These are phyloP conservation scores for Corchorus olitorius DNA, from an alignment of 345 rosid genomes.

Conservation along the genomic window DNA sequence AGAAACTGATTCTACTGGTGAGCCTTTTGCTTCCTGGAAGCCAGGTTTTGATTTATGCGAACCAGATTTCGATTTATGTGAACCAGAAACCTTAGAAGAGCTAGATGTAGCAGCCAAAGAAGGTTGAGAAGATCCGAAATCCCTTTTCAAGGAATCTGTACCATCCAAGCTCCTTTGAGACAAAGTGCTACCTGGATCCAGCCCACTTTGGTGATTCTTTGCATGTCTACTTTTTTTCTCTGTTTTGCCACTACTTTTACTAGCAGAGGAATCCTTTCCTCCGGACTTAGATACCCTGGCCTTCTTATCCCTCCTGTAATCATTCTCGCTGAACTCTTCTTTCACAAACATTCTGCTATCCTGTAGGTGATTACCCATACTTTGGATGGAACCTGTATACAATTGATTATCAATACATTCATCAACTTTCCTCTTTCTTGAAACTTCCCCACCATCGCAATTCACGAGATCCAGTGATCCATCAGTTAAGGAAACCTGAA, in stretches of 20 bases:
- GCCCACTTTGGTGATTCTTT: constrained; percentile 39
- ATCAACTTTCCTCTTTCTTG: constrained; percentile 63
- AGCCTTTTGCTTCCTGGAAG: constrained; percentile 69
- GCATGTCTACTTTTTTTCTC: constrained; percentile 56
- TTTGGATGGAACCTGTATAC: constrained; percentile 28
- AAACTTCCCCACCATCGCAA: constrained; percentile 38
- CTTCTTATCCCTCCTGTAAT: constrained; percentile 60
- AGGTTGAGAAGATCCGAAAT: constrained; percentile 49
- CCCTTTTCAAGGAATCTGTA: constrained; percentile 52
- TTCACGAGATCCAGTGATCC: constrained; percentile 49
- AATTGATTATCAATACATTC: constrained; percentile 42
- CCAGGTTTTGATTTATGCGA: constrained; percentile 61
- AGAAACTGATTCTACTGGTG: constrained; percentile 87
- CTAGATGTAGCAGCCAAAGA: constrained; percentile 81
- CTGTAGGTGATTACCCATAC: constrained; percentile 35
- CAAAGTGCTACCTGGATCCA: constrained; percentile 34
- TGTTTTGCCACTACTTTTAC: constrained; percentile 51
- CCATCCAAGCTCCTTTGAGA: constrained; percentile 50
- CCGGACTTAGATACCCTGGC: constrained; percentile 53
- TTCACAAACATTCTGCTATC: constrained; percentile 33
- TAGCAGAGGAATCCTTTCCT: constrained; percentile 58
- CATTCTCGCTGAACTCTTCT: constrained; percentile 59
- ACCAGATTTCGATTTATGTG: constrained; percentile 63
- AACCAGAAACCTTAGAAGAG: constrained; percentile 90
- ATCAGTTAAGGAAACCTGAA: constrained; percentile 39